Conservation (phyloP, 1,284 basidiomycete species). For the Inonotus hispidus region DNA sequence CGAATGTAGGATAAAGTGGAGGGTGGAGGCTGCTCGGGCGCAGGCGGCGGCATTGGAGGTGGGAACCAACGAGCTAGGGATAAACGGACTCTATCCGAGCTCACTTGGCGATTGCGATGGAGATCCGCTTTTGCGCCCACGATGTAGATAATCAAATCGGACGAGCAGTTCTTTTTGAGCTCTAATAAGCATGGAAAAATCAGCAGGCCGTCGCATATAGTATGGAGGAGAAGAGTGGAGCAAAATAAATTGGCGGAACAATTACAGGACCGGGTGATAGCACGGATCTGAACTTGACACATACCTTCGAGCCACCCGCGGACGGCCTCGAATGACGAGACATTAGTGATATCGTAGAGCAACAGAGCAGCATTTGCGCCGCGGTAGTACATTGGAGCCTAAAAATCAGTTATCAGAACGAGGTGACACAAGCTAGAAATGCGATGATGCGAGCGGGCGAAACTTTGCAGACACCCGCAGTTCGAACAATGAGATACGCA, state of each 20-base stretch:
- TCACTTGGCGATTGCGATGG: constrained; percentile 61
- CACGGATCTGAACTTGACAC: constrained; percentile 3
- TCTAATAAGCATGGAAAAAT: constrained; percentile 47
- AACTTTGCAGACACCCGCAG: constrained; percentile 18
- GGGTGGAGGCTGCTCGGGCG: constrained; percentile 47
- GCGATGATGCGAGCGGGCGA: constrained; percentile 12
- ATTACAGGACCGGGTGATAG: neutral
- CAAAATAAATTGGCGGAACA: neutral
- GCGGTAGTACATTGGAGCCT: constrained; percentile 99
- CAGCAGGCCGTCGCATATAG: constrained; percentile 6
- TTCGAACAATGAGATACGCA: constrained; percentile 34
- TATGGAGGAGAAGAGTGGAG: neutral
- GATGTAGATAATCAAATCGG: constrained; percentile 85
- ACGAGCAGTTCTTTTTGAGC: constrained; percentile 81
- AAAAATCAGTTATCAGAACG: constrained; percentile 13
- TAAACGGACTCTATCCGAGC: constrained; percentile 72
- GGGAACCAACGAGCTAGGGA: constrained; percentile 83
- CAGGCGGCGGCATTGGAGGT: constrained; percentile 60
- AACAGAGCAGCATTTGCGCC: constrained; percentile 95
- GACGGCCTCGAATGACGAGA: constrained; percentile 85
- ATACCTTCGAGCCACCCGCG: constrained; percentile 89
- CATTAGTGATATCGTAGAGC: constrained; percentile 96
- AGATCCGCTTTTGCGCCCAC: constrained; percentile 89
- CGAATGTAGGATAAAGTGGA: constrained; percentile 79
- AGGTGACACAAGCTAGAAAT: constrained; percentile 11